These are phyloP conservation scores for Tetratostichococcus sp. DNA, from an alignment of 139 green algal genomes.

Conservation along the genomic window DNA sequence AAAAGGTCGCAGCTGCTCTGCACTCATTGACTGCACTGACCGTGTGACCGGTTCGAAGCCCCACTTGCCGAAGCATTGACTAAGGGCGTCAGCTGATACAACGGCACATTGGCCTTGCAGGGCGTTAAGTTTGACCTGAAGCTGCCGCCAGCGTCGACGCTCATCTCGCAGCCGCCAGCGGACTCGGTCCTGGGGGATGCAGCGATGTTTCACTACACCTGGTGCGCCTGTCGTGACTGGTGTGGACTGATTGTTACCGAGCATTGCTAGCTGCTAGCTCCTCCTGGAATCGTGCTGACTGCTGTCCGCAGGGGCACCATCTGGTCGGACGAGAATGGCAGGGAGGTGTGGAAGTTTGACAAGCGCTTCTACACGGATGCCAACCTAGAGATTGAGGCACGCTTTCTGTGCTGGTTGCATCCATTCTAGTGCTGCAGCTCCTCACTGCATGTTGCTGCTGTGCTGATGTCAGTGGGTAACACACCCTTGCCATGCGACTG, in stretches of 20 bases:
- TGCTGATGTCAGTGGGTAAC: no score
- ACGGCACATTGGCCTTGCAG: no score
- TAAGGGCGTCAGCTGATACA: no score
- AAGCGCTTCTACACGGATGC: constrained; percentile 57
- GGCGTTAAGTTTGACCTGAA: constrained; percentile 34
- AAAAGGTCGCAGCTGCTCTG: not conserved
- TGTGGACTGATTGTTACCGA: no score
- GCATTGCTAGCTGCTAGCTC: no score
- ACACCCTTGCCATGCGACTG: no score
- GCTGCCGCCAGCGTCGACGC: constrained; percentile 34
- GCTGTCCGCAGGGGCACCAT: constrained; percentile 29
- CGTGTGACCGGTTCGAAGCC: no score
- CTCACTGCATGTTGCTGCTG: no score
- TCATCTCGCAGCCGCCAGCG: constrained; percentile 81
- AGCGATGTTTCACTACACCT: constrained; percentile 87
- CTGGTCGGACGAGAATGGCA: constrained; percentile 37
- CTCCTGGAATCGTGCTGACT: no score
- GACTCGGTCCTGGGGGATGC: constrained; percentile 64
- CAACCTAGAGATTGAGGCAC: constrained; percentile 46
- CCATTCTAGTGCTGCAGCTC: not conserved
- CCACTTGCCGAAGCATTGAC: no score
- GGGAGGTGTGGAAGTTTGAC: constrained; percentile 79
- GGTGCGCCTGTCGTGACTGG: no score
- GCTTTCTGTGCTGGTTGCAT: not conserved
- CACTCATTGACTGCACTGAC: no score